Base-by-base conservation (phyloP, 352 stramenopile species). In the Salisapilia sapeloensis region DNA sequence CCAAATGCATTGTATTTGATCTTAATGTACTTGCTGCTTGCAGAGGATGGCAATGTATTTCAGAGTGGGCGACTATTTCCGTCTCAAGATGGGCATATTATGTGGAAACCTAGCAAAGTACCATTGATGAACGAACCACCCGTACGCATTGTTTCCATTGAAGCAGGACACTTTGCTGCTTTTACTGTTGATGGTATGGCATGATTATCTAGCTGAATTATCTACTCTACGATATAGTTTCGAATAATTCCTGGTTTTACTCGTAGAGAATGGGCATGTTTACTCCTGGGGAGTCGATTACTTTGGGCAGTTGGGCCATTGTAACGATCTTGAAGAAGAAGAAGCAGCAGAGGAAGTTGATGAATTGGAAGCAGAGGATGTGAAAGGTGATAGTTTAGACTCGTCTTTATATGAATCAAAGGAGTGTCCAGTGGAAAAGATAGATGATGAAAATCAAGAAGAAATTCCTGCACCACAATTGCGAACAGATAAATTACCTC, bases 281-380 rank as follows among this genome's bases (percentile, higher is more conserved):
- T 80, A 56, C 29, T 56, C 69, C 3, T 89, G 72, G 72, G 72
- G 72, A 0, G 48, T 52, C 4, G 44, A 55, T 4, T 40, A 54
- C 10, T 67, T 69, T 17, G 72, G 65, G 0, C 69, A 85, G 33
- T 41, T 85, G 6, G 72, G 72, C 1, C 45, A 65, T 7, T 54
- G 45, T 21, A 18, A 48, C 21, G 20, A 24, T 2, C 15, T 10
- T 17, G 38, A 37, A 18, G 14, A 33, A 17, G 31, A 18, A 10
- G 33, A 42, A 14, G 7, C 15, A 7, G 20, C 21, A 21, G 34
- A 35, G 9, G 7, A 18, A 6, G 20, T 21, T 11, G 22, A 19
- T 33, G 34, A 34, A 10, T 15, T 15, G 15, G 33, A 33, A 32
- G 33, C 29, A 10, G 23, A 10, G 8, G 7, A 32, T 14, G 18